Conservation (phyloP, 2,329 filamentous ascomycete genomes). For the Rutstroemia sp. region DNA sequence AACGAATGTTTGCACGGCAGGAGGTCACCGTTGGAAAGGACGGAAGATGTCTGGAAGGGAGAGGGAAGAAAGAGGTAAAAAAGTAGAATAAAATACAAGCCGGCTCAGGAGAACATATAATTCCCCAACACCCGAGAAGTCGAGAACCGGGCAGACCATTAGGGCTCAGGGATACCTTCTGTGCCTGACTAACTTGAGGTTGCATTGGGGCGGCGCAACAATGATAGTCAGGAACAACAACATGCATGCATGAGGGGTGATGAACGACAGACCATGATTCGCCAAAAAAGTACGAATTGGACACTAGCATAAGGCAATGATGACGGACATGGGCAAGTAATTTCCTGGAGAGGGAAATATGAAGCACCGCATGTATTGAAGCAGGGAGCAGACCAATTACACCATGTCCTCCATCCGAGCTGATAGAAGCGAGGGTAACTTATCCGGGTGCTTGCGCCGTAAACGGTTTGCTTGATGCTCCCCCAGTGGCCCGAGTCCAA, state of each 20-base stretch:
- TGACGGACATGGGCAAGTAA: not conserved
- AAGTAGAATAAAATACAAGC: slow-evolving; percentile 10
- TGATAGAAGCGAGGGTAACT: too few species aligned
- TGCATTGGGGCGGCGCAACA: not conserved
- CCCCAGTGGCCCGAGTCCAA: too few species aligned
- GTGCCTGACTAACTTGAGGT: not conserved
- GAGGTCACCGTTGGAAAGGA: slow-evolving; percentile 16
- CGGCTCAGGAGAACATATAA: not conserved
- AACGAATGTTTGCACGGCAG: slow-evolving; percentile 29
- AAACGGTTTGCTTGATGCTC: too few species aligned
- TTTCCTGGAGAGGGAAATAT: not conserved
- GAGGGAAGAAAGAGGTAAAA: slow-evolving; percentile 7
- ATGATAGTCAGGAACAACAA: not conserved
- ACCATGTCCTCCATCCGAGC: not conserved
- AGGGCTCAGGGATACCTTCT: not conserved
- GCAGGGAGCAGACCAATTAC: not conserved
- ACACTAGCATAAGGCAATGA: not conserved
- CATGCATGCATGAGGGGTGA: not conserved
- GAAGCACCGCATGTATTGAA: not conserved
- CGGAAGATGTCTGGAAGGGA: slow-evolving; percentile 16
- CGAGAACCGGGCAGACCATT: not conserved
- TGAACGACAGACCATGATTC: not conserved
- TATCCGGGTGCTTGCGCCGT: too few species aligned
- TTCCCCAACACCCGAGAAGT: not conserved
- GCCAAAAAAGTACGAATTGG: not conserved